Percentiles rank a stretch among this genome's conserved stretches.
Conservation (phyloP, 257 asterid genomes). For the Orobanche coerulescens region DNA sequence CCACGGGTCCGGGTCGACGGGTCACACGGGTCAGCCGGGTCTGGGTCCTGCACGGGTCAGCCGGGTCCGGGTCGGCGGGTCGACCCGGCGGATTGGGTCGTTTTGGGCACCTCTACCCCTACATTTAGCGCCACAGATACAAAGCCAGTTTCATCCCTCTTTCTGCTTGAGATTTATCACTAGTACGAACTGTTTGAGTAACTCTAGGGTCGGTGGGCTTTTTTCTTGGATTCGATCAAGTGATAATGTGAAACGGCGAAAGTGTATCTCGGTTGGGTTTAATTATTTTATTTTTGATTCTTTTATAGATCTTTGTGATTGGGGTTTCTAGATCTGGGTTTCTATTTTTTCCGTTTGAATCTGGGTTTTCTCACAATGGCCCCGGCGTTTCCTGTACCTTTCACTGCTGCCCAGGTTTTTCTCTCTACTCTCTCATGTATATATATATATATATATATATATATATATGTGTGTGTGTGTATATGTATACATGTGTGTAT, state of each 20-base stretch:
- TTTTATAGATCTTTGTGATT: constrained; percentile 38
- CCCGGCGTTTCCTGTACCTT: constrained; percentile 63
- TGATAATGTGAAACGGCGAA: constrained; percentile 29
- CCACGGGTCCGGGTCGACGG: no score
- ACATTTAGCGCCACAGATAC: constrained; percentile 6
- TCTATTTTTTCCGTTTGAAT: constrained; percentile 29
- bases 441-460: no score
- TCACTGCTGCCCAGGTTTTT: constrained; percentile 79
- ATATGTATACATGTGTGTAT: no score
- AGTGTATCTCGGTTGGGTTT: constrained; percentile 23
- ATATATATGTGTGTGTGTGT: neutral
- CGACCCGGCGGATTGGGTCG: no score
- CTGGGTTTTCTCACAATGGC: constrained; percentile 45
- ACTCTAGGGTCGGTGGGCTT: constrained; percentile 2
- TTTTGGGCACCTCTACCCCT: no score
- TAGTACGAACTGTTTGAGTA: neutral
- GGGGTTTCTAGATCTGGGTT: constrained; percentile 64
- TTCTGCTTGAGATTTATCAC: constrained; percentile 20
- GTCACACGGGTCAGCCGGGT: no score
- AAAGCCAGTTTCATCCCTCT: neutral
- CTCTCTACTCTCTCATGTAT: constrained; percentile 6
- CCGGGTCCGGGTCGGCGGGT: no score
- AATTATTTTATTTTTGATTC: neutral
- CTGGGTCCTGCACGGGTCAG: no score
- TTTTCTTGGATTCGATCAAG: constrained; percentile 13